Percentiles rank a stretch among this genome's conserved stretches.
Conservation (phyloP, 805 yeast species). For the Kluyveromyces nonfermentans region DNA sequence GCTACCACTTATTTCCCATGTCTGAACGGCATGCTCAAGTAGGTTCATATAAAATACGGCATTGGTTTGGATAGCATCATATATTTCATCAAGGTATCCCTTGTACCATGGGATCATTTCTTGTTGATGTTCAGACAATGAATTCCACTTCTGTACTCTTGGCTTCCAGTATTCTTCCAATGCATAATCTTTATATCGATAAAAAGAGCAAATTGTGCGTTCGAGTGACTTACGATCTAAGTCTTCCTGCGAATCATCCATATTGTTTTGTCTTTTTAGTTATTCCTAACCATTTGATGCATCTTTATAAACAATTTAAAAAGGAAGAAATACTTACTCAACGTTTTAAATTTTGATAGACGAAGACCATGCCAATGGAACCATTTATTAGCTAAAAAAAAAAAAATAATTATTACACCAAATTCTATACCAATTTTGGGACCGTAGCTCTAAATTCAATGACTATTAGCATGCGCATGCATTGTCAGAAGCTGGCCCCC, state of each 20-base stretch:
- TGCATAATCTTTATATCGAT: slow-evolving; percentile 7
- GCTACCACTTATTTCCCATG: slow-evolving; percentile 1
- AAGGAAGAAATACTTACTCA: background rate
- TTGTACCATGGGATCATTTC: slow-evolving; percentile 40
- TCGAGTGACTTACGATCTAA: slow-evolving; percentile 2
- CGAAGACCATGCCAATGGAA: background rate
- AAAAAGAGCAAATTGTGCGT: slow-evolving; percentile 4
- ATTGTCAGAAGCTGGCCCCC: slow-evolving; percentile 24
- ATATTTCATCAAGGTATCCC: slow-evolving; percentile 30
- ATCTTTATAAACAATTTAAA: too few species aligned
- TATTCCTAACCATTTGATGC: too few species aligned
- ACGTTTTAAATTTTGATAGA: background rate
- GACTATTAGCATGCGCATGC: slow-evolving; percentile 27
- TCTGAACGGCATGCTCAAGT: background rate
- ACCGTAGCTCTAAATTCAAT: background rate
- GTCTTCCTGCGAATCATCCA: background rate
- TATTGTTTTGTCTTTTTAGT: background rate
- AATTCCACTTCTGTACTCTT: slow-evolving; percentile 24
- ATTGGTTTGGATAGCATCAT: slow-evolving; percentile 19
- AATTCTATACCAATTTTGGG: background rate
- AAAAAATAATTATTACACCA: slow-evolving; percentile 1
- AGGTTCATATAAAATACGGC: slow-evolving; percentile 5
- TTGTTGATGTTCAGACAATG: slow-evolving; percentile 33
- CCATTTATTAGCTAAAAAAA: background rate
- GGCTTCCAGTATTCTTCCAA: slow-evolving; percentile 14